Evolutionary conservation across 2,329 filamentous ascomycete species (phyloP).

Genomic region (Pyricularia pennisetigena): DNA sequence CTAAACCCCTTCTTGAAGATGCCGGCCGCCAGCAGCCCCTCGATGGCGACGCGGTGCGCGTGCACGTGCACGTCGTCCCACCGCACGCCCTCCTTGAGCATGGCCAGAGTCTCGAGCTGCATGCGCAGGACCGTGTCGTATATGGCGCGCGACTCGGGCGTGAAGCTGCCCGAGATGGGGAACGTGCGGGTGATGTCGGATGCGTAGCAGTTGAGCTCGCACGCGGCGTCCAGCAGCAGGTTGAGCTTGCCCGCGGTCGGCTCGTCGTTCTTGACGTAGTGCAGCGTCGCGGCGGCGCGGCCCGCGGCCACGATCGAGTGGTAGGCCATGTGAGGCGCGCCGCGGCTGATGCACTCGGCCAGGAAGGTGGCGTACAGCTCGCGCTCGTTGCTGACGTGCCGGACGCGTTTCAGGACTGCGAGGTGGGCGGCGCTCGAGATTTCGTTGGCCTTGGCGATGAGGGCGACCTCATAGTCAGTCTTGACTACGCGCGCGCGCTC

Average conservation of each 20-base stretch:
- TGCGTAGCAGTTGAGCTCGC: constrained; percentile 64
- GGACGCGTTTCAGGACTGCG: constrained; percentile 50
- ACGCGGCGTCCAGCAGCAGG: constrained; percentile 76
- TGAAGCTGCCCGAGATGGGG: constrained; percentile 66
- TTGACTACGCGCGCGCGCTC: constrained; percentile 62
- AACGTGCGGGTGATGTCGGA: constrained; percentile 76
- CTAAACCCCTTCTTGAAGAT: constrained; percentile 52
- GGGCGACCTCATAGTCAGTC: constrained; percentile 63
- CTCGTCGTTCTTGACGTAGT: constrained; percentile 75
- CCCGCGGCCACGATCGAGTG: constrained; percentile 77
- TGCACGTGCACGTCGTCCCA: constrained; percentile 78
- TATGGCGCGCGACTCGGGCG: constrained; percentile 58
- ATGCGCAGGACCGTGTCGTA: constrained; percentile 81
- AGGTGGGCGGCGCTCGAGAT: constrained; percentile 60
- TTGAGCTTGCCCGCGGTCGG: constrained; percentile 63
- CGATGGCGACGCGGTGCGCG: constrained; percentile 74
- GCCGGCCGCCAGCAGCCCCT: constrained; percentile 65
- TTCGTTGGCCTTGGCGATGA: constrained; percentile 62
- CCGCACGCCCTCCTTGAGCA: constrained; percentile 61
- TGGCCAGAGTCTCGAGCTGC: constrained; percentile 68
- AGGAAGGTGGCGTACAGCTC: constrained; percentile 78
- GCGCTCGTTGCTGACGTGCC: constrained; percentile 61
- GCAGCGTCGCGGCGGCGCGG: constrained; percentile 70
- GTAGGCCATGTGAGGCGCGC: constrained; percentile 78
- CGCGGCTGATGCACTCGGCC: constrained; percentile 62